Evolutionary conservation across 2,329 filamentous ascomycete species (phyloP).

Genomic region (Aspergillus sp.): DNA sequence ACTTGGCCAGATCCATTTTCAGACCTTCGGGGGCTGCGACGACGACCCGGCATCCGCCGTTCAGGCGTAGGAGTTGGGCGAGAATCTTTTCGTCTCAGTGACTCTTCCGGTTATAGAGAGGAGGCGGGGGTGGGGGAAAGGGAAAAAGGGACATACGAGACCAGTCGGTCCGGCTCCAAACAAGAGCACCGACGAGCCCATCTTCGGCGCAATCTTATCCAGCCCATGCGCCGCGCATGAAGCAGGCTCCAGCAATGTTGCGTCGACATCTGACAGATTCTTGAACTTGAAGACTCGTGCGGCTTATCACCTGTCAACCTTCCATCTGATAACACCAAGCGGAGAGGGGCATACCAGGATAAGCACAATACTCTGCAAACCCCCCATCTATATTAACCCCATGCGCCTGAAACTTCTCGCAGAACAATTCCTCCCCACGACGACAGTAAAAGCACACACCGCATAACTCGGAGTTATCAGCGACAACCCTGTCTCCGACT

Average conservation of each 20-base stretch:
- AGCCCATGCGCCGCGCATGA: constrained; percentile 65
- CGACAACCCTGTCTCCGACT: constrained; percentile 58
- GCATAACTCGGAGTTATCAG: constrained; percentile 53
- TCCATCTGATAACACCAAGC: neutral
- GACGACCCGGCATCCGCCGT: constrained; percentile 63
- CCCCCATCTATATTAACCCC: constrained; percentile 57
- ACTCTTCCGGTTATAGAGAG: constrained; percentile 14
- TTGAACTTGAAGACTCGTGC: constrained; percentile 60
- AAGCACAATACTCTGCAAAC: constrained; percentile 63
- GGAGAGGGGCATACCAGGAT: constrained; percentile 29
- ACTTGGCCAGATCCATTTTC: constrained; percentile 62
- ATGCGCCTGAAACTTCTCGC: constrained; percentile 62
- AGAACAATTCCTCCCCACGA: constrained; percentile 60
- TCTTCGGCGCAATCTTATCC: constrained; percentile 60
- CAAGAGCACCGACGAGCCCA: constrained; percentile 59
- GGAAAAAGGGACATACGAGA: constrained; percentile 58
- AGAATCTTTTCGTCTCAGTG: constrained; percentile 31
- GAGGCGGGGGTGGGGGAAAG: constrained; percentile 46
- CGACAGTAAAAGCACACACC: constrained; percentile 68
- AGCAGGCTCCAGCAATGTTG: constrained; percentile 63
- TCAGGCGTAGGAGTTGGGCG: constrained; percentile 56
- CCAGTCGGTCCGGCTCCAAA: constrained; percentile 65
- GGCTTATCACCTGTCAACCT: constrained; percentile 22
- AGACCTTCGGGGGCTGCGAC: constrained; percentile 62
- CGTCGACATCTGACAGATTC: constrained; percentile 61